Evolutionary conservation across 116 monocot genomes (phyloP).

Genomic region (Cymodocea nodosa): DNA sequence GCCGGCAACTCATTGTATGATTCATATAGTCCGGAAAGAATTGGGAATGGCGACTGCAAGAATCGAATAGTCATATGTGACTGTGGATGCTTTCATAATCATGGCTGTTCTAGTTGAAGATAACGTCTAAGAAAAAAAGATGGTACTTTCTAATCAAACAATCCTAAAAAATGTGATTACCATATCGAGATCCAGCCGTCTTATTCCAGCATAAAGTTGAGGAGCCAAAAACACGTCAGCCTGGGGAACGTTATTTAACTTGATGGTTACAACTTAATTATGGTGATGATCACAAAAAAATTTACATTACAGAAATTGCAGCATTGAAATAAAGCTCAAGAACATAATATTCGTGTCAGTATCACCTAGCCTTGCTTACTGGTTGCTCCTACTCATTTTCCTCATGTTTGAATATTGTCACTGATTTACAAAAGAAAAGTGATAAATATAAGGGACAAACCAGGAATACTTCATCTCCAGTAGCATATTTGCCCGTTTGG

Average conservation of each 20-base stretch:
- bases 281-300: too few relatives aligned
- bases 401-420: background rate
- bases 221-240: slow-evolving; percentile 75
- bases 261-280: too few relatives aligned
- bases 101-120: background rate
- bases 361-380: too few relatives aligned
- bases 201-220: slow-evolving; percentile 33
- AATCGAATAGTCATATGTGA: background rate
- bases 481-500: slow-evolving; percentile 57
- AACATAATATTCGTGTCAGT: too few relatives aligned
- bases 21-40: slow-evolving; percentile 28
- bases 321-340: too few relatives aligned
- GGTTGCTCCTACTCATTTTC: too few relatives aligned
- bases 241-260: slow-evolving; percentile 11
- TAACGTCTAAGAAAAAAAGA: background rate
- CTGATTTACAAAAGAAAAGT: background rate
- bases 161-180: slow-evolving; percentile 14
- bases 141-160: background rate
- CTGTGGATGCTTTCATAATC: background rate
- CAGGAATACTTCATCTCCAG: slow-evolving; percentile 62
- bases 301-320: too few relatives aligned
- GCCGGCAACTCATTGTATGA: slow-evolving; percentile 37
- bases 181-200: slow-evolving; percentile 53
- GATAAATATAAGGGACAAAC: slow-evolving; percentile 18
- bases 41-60: slow-evolving; percentile 36